These are phyloP conservation scores for Clarireedia hainanense DNA, from an alignment of 2,329 filamentous ascomycete genomes.

Conservation along the genomic window DNA sequence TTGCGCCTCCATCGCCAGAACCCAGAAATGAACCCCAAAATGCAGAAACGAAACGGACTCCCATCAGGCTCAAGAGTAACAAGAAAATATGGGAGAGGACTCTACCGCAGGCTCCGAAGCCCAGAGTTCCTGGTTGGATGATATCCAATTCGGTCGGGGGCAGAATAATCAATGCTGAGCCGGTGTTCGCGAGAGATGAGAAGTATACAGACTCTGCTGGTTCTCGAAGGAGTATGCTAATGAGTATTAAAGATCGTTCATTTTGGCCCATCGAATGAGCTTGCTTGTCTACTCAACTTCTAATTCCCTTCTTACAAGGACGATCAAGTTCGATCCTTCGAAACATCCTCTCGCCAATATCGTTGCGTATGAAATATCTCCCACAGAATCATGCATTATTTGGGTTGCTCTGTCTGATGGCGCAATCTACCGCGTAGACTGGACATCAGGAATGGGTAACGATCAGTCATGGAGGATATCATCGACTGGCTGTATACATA, in stretches of 20 bases:
- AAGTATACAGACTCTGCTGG: slow-evolving; percentile 38
- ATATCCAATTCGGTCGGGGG: slow-evolving; percentile 59
- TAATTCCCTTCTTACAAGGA: slow-evolving; percentile 72
- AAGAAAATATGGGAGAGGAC: slow-evolving; percentile 9
- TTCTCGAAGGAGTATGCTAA: slow-evolving; percentile 13
- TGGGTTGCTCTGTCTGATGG: slow-evolving; percentile 56
- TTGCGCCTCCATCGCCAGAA: slow-evolving; percentile 6
- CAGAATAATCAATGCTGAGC: slow-evolving; percentile 56
- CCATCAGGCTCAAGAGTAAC: neutral
- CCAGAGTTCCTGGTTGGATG: slow-evolving; percentile 38
- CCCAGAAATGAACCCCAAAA: neutral
- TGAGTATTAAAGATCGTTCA: slow-evolving; percentile 46
- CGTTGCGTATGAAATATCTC: slow-evolving; percentile 35
- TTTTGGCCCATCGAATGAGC: slow-evolving; percentile 66
- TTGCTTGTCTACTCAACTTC: slow-evolving; percentile 74
- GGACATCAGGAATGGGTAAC: slow-evolving; percentile 41
- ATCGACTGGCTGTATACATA: slow-evolving; percentile 28
- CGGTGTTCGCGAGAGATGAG: slow-evolving; percentile 53
- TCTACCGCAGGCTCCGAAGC: slow-evolving; percentile 5
- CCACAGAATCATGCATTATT: slow-evolving; percentile 37
- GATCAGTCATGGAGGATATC: slow-evolving; percentile 35
- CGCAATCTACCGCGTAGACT: slow-evolving; percentile 49
- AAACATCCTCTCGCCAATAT: slow-evolving; percentile 24
- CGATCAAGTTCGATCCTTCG: slow-evolving; percentile 43
- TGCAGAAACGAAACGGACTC: neutral